A percentile compares a stretch with the other conserved stretches of the same genome.
phyloP scores from a whole-genome alignment of 1,284 basidiomycete genomes.

The Papiliotrema nemorosa region DNA sequence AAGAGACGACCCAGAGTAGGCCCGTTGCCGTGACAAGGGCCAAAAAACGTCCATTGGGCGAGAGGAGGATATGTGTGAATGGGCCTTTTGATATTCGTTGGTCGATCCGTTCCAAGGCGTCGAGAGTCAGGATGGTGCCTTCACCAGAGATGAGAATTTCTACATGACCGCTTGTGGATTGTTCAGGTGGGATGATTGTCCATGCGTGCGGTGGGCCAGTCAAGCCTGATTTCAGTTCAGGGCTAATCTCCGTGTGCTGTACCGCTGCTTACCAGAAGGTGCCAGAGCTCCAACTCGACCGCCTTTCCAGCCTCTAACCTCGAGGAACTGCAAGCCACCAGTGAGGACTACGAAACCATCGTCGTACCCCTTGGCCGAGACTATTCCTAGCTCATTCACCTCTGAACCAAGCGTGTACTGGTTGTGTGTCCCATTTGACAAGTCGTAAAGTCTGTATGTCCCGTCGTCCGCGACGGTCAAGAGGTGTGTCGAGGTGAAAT shows the following conservation, averaged over 20 bases:
- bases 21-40: constrained; percentile 73
- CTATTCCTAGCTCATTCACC: constrained; percentile 76
- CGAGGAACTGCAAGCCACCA: constrained; percentile 69
- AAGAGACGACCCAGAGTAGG: constrained; percentile 84
- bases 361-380: constrained; percentile 80
- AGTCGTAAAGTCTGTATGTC: constrained; percentile 81
- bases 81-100: constrained; percentile 86
- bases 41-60: constrained; percentile 89
- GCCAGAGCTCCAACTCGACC: constrained; percentile 60
- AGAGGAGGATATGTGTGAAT: constrained; percentile 78
- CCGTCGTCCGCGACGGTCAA: constrained; percentile 90
- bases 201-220: constrained; percentile 73
- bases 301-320: constrained; percentile 83
- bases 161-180: constrained; percentile 77
- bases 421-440: constrained; percentile 67
- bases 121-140: constrained; percentile 69
- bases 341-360: constrained; percentile 83
- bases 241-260: constrained; percentile 6
- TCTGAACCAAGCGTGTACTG: constrained; percentile 82
- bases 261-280: constrained; percentile 59
- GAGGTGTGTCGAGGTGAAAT: constrained; percentile 60
- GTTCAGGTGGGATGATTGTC: constrained; percentile 80
- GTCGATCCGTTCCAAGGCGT: constrained; percentile 79
- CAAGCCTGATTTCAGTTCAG: constrained; percentile 55
- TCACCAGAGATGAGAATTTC: constrained; percentile 80